A percentile compares a stretch with the other conserved stretches of the same genome.
Evolutionary conservation across 164 flowering plant genomes (phyloP).

Genomic region (Echeveria elegans): DNA sequence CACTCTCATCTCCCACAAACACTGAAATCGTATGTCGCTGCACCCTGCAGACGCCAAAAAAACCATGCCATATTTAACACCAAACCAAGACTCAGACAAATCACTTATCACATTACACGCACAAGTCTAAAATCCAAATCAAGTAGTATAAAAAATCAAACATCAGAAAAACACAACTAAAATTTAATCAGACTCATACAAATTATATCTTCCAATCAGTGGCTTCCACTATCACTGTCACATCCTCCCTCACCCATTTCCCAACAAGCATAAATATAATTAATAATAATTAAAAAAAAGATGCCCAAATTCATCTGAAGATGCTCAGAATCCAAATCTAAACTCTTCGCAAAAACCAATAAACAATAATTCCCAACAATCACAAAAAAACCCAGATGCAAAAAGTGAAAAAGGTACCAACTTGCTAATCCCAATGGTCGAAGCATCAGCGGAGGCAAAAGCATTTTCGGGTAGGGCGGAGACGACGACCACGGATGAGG

Average conservation of each 20-base stretch:
- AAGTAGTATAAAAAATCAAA: too few relatives aligned
- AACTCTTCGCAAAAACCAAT: neutral
- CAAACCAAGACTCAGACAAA: neutral
- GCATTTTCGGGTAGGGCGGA: neutral
- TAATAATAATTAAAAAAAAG: neutral
- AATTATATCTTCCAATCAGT: neutral
- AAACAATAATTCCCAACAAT: neutral
- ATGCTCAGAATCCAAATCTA: neutral
- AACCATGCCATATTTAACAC: neutral
- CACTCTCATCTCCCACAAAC: constrained; percentile 98
- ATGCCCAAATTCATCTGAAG: neutral
- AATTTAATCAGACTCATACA: neutral
- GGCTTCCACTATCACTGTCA: neutral
- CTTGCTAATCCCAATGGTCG: neutral
- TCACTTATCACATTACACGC: neutral
- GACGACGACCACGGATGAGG: neutral
- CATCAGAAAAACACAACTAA: too few relatives aligned
- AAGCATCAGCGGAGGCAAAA: neutral
- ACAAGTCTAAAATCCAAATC: too few relatives aligned
- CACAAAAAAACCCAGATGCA: neutral
- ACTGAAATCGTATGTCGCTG: constrained; percentile 80
- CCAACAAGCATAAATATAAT: neutral
- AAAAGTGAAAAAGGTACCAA: neutral
- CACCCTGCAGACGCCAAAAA: constrained; percentile 31
- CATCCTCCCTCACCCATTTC: neutral